phyloP scores from a whole-genome alignment of 805 yeast species.

The Ogataea henricii region DNA sequence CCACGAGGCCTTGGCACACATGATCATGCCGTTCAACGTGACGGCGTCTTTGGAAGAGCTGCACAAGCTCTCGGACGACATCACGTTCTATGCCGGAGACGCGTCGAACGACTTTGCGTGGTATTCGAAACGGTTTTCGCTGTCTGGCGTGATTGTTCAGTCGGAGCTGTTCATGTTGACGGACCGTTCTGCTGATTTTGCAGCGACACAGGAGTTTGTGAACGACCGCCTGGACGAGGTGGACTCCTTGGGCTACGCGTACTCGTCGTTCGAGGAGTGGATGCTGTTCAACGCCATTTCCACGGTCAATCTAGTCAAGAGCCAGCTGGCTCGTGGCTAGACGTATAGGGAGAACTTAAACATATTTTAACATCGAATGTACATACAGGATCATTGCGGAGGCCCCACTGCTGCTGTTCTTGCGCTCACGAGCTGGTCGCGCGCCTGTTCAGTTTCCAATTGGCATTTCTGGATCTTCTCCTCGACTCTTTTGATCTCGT shows the following conservation, averaged over 20 bases:
- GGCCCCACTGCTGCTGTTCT: conserved; percentile 16
- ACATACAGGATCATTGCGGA: conserved; percentile 6
- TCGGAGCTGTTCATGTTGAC: conserved; percentile 79
- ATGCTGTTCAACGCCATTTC: conserved; percentile 65
- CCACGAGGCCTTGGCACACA: conserved; percentile 55
- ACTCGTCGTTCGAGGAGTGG: conserved; percentile 76
- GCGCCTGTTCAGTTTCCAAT: conserved; percentile 54
- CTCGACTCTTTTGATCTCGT: conserved; percentile 80
- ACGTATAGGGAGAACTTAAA: conserved; percentile 8
- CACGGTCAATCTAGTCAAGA: conserved; percentile 64
- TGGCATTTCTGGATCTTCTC: conserved; percentile 60
- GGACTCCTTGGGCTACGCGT: conserved; percentile 57
- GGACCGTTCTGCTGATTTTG: conserved; percentile 60
- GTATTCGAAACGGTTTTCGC: conserved; percentile 82
- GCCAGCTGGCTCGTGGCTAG: conserved; percentile 67
- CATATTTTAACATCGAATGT: conserved; percentile 5
- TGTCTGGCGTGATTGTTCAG: conserved; percentile 70
- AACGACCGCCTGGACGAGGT: conserved; percentile 57
- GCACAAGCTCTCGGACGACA: conserved; percentile 77
- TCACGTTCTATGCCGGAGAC: conserved; percentile 80
- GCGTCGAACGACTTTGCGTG: conserved; percentile 79
- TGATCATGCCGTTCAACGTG: conserved; percentile 66
- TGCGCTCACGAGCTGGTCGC: conserved; percentile 43
- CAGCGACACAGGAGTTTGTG: conserved; percentile 65
- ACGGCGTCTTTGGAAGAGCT: conserved; percentile 63